Conservation (phyloP, 441 rosid species). For the Adansonia madagascariensis region DNA sequence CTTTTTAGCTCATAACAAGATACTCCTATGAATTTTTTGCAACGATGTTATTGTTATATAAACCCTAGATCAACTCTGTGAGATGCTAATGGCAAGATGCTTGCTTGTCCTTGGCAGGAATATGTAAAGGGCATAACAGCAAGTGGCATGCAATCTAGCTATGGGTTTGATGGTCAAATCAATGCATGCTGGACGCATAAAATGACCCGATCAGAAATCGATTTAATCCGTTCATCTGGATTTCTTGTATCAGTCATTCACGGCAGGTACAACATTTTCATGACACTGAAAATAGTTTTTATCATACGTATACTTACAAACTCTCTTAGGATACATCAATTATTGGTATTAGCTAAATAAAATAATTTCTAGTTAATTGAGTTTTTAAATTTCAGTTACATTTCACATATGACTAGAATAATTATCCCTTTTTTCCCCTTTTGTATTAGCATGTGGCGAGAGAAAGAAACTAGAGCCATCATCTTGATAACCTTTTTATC, state of each 20-base stretch:
- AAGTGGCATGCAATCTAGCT: slow-evolving; percentile 82
- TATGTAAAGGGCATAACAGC: slow-evolving; percentile 89
- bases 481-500: neutral
- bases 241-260: slow-evolving; percentile 92
- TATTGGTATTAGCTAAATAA: neutral
- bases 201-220: slow-evolving; percentile 63
- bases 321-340: neutral
- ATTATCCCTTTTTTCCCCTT: neutral
- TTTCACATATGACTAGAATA: neutral
- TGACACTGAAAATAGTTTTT: neutral
- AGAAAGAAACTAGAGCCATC: neutral
- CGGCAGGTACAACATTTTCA: slow-evolving; percentile 66
- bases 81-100: slow-evolving; percentile 4
- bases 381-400: neutral
- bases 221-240: slow-evolving; percentile 62
- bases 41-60: neutral
- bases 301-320: slow-evolving; percentile 13
- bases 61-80: neutral
- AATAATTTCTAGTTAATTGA: neutral
- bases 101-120: slow-evolving; percentile 53
- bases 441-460: neutral
- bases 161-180: slow-evolving; percentile 89
- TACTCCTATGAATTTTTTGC: neutral
- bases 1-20: neutral
- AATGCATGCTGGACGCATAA: slow-evolving; percentile 96